Evolutionary conservation across 2,329 filamentous ascomycete genomes (phyloP).

Genomic region (Calonectria montana): DNA sequence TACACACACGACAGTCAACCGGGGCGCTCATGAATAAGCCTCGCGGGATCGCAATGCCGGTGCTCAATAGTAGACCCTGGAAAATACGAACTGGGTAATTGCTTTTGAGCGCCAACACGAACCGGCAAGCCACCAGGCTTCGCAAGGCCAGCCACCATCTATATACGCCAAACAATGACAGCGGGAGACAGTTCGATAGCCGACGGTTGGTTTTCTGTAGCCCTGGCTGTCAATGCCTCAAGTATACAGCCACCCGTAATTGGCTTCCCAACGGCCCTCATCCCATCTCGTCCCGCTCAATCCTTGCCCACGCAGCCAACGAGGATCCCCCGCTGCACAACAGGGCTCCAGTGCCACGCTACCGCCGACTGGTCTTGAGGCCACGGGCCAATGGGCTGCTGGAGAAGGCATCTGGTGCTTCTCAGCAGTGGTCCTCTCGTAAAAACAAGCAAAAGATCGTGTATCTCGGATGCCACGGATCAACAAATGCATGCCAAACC

Average conservation of each 20-base stretch:
- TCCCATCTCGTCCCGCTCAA: not conserved
- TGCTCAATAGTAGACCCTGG: not conserved
- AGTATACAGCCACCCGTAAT: conserved; percentile 1
- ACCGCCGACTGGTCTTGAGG: not conserved
- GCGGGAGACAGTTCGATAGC: not conserved
- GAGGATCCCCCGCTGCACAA: conserved; percentile 2
- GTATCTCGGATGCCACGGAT: not conserved
- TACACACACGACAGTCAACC: not conserved
- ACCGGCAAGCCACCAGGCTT: not conserved
- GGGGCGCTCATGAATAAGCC: not conserved
- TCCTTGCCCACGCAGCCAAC: not conserved
- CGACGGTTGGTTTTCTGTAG: not conserved
- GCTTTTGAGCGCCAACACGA: not conserved
- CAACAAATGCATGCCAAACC: not conserved
- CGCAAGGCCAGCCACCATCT: not conserved
- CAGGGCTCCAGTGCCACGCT: not conserved
- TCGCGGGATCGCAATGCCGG: not conserved
- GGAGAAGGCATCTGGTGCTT: not conserved
- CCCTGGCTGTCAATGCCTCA: not conserved
- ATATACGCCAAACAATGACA: not conserved
- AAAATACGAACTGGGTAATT: not conserved
- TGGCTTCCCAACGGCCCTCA: not conserved
- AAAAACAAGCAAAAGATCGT: not conserved
- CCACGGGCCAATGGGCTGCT: not conserved
- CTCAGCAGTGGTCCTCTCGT: not conserved